phyloP scores from a whole-genome alignment of 1,284 basidiomycete genomes.

The Malassezia globosa region DNA sequence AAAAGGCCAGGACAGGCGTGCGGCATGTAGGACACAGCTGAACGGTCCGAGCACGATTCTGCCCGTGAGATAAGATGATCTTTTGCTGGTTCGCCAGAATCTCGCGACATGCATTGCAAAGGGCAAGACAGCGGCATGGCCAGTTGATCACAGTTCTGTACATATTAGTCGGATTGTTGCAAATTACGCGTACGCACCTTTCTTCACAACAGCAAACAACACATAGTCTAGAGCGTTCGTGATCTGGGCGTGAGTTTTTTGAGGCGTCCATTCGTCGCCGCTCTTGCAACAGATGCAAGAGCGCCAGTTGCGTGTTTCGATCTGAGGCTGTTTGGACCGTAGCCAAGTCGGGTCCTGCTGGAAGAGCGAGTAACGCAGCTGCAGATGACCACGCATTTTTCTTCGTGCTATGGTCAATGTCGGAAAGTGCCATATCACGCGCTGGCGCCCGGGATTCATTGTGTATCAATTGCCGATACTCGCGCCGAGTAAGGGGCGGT shows the following conservation, averaged over 20 bases:
- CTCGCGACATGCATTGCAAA: constrained; percentile 39
- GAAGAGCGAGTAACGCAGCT: not conserved
- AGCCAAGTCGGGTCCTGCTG: too few species aligned
- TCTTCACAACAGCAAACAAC: constrained; percentile 25
- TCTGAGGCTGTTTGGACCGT: not conserved
- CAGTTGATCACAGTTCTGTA: constrained; percentile 38
- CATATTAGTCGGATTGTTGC: too few species aligned
- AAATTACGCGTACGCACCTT: too few species aligned
- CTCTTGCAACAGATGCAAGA: constrained; percentile 2
- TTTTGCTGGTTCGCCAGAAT: constrained; percentile 25
- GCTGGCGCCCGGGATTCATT: not conserved
- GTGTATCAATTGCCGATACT: constrained; percentile 17
- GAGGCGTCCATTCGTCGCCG: not conserved
- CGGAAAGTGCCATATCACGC: not conserved
- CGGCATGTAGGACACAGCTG: constrained; percentile 36
- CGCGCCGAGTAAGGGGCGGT: constrained; percentile 24
- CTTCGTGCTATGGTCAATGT: constrained; percentile 3
- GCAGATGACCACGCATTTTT: constrained; percentile 17
- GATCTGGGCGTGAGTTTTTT: too few species aligned
- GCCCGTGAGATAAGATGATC: not conserved
- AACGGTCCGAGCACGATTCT: constrained; percentile 3
- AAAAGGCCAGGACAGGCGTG: constrained; percentile 31
- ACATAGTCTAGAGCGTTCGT: constrained; percentile 20
- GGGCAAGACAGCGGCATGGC: constrained; percentile 44
- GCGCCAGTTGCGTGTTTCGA: not conserved